Evolutionary conservation across 2,329 filamentous ascomycete genomes (phyloP), one percentile per base, ranked within the genome.

Genomic region (Parafenestella ontariensis): DNA sequence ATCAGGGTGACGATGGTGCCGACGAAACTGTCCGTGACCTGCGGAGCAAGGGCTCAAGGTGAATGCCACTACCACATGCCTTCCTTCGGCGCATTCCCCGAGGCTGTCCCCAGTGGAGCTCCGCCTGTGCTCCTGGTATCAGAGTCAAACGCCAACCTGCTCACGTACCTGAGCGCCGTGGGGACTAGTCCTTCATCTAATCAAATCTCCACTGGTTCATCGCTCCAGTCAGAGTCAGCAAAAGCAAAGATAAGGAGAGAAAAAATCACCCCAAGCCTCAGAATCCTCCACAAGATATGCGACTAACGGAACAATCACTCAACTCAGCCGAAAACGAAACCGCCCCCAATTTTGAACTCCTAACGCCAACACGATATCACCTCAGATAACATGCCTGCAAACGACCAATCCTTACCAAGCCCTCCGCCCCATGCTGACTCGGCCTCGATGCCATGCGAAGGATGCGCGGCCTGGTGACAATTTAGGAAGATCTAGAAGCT

Each of bases 401-500:
- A 23, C 20, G 20, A 40, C 47, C 28, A 46, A 41, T 45, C 18
- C 28, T 40, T 21, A 49, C 49, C 41, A 60, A 47, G 53, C 49
- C 28, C 21, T 46, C 45, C 51, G 52, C 62, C 64, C 59, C 55
- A 48, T 52, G 52, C 53, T 65, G 58, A 59, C 58, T 68, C 58
- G 56, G 52, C 48, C 45, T n/a, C 46, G 52, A 29, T 53, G 24
- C 41, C 13, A 43, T 10, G 36, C 36, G 23, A 40, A 13, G n/a
- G 34, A 37, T 37, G 3, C 34, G 34, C 34, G 34, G 33, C n/a
- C 34, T 40, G 36, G 10, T 40, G 13, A 55, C 56, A 66, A 59
- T 57, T 53, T 52, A 46, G 46, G 55, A 62, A 40, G 36, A 62
- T 65, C 65, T 68, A 68, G 65, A 54, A 56, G 58, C 55, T 52